These are phyloP conservation scores for Puccinellia tenuiflora DNA, from an alignment of 176 grass and related monocot genomes.

Conservation along the genomic window DNA sequence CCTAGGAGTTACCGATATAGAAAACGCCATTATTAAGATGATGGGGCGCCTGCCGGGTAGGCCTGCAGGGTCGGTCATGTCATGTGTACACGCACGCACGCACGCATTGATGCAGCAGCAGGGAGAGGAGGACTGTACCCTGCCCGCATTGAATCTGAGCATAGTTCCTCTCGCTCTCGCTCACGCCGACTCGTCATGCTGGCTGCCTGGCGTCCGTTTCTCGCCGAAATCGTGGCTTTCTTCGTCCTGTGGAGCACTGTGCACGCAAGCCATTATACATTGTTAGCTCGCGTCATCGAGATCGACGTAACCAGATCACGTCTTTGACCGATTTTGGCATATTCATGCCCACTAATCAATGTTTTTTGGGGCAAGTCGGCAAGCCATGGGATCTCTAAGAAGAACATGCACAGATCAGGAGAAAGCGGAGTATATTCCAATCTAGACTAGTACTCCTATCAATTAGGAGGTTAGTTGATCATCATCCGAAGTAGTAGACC, in stretches of 20 bases:
- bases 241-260: not conserved
- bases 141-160: not conserved
- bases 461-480: not conserved
- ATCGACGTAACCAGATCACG: not conserved
- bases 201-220: not conserved
- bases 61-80: too few species aligned
- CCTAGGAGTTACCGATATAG: too few species aligned
- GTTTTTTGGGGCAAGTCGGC: not conserved
- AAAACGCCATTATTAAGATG: too few species aligned
- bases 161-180: not conserved
- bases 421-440: not conserved
- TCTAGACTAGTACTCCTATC: not conserved
- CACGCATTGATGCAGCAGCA: too few species aligned
- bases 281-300: not conserved
- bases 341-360: not conserved
- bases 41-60: too few species aligned
- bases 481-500: not conserved
- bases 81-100: too few species aligned
- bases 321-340: not conserved
- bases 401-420: not conserved
- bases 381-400: not conserved
- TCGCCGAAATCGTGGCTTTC: slow-evolving; percentile 5
- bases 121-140: too few species aligned
- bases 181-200: not conserved
- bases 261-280: slow-evolving; percentile 4